Evolutionary conservation across 768 basidiomycete genomes (phyloP), one percentile per base, ranked within the genome.

Genomic region (Dictyophora rubrovolvata): DNA sequence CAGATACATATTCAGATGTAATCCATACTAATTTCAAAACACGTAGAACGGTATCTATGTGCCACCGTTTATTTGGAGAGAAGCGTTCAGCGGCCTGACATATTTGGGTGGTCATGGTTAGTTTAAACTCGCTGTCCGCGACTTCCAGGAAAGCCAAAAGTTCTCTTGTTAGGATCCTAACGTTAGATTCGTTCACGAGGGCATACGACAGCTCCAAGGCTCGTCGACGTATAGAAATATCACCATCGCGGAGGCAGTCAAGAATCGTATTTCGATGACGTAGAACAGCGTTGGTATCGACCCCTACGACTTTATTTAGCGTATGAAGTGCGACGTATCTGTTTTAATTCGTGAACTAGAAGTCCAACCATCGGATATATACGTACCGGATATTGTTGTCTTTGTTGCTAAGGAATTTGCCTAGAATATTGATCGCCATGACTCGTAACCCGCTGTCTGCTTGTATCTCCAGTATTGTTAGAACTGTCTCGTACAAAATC

Each of bases 371-470:
- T 35, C 5, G 21, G 22, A 37, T 51, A 55, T n/a, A 59, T 52
- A 70, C 79, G 52, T 68, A 95, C 94, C 95, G 85, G 65, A 99
- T 98, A 68, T 98, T 99, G 73, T 99, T 99, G 69, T 99, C 96
- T 35, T 91, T 80, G 72, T 99, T 99, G 69, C 90, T 87, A 69
- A 99, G 75, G 75, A 98, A 98, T 73, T 97, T 98, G 56, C 96
- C 96, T 35, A 99, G 80, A 59, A 98, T 98, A 69, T 99, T 99
- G 71, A 99, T 99, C 0, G 96, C 96, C 96, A 99, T 97, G 49
- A 98, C 94, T 1, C 96, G 86, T 20, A 99, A 75, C 18, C 93
- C 93, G 47, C 84, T 87, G 69, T 99, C 96, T 11, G 96, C 94
- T 67, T 99, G 93, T 62, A 98, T 98, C 64, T 99, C 95, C 51